Evolutionary conservation across 176 grass and related monocot genomes (phyloP).

Genomic region (Stipa capillata): DNA sequence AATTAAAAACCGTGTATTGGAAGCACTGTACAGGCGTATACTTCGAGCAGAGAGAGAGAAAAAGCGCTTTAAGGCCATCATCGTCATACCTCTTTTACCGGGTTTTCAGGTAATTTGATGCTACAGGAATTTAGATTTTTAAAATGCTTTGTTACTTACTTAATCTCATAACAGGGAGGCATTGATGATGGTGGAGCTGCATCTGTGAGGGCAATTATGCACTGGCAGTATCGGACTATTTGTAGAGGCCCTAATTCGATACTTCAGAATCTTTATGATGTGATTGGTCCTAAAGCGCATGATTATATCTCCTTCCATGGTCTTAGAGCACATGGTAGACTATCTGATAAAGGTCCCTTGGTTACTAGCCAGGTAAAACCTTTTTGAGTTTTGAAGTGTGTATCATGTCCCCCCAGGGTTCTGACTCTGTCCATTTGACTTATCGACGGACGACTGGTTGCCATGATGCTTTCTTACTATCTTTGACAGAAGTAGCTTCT

Average conservation of each 20-base stretch:
- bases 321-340: conserved; percentile 76
- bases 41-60: conserved; percentile 83
- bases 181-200: conserved; percentile 96
- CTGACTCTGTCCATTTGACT: neutral
- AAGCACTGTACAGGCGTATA: conserved; percentile 82
- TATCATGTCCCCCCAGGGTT: neutral
- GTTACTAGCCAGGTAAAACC: conserved; percentile 82
- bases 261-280: conserved; percentile 82
- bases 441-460: neutral
- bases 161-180: conserved; percentile 57
- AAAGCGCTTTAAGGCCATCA: conserved; percentile 70
- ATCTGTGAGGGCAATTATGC: conserved; percentile 99
- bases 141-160: conserved; percentile 1
- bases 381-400: neutral
- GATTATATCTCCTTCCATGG: conserved; percentile 98
- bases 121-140: conserved; percentile 1
- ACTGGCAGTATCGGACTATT: conserved; percentile 97
- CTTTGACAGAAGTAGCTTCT: neutral
- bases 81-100: conserved; percentile 90
- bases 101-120: conserved; percentile 76
- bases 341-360: conserved; percentile 65
- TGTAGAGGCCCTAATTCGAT: conserved; percentile 93
- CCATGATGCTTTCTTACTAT: neutral
- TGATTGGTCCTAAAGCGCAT: conserved; percentile 80
- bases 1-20: conserved; percentile 91